These are phyloP conservation scores for Tetracladium setigerum DNA, from an alignment of 495 filamentous ascomycete genomes.

Conservation along the genomic window DNA sequence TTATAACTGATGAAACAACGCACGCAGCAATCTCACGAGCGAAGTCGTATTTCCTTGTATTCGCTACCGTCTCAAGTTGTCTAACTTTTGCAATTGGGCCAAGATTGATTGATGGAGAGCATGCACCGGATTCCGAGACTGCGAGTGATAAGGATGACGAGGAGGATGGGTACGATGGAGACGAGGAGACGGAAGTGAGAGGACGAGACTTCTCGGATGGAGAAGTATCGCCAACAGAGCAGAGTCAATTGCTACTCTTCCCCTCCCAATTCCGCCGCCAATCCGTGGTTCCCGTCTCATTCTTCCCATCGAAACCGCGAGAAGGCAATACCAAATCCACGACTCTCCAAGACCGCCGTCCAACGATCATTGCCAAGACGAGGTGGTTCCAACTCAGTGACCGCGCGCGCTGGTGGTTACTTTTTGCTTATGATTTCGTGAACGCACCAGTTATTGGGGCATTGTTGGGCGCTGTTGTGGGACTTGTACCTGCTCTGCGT, in stretches of 20 bases:
- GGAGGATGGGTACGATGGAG: conserved; percentile 19
- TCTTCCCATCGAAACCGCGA: conserved; percentile 12
- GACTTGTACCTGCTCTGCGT: conserved; percentile 56
- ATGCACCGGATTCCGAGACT: conserved; percentile 29
- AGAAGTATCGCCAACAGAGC: conserved; percentile 3
- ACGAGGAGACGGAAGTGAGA: conserved; percentile 19
- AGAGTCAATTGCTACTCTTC: conserved; percentile 2
- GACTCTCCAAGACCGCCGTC: conserved; percentile 13
- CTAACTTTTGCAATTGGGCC: conserved; percentile 57
- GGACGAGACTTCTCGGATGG: background rate
- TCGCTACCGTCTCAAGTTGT: conserved; percentile 32
- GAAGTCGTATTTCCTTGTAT: conserved; percentile 64
- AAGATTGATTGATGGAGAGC: conserved; percentile 42
- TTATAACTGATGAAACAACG: conserved; percentile 40
- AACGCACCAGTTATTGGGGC: conserved; percentile 65
- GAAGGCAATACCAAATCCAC: background rate
- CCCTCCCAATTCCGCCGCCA: background rate
- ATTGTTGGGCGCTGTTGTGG: conserved; percentile 50
- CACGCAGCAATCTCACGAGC: conserved; percentile 51
- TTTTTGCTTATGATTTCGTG: conserved; percentile 44
- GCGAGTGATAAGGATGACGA: conserved; percentile 20
- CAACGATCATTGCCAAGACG: conserved; percentile 20
- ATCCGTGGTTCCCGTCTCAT: conserved; percentile 1
- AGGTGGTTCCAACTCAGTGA: conserved; percentile 33
- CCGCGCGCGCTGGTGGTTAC: conserved; percentile 29